A percentile compares a stretch with the other conserved stretches of the same genome.
These are phyloP conservation scores for Ustilago crameri DNA, from an alignment of 1,284 basidiomycete genomes.

Conservation along the genomic window DNA sequence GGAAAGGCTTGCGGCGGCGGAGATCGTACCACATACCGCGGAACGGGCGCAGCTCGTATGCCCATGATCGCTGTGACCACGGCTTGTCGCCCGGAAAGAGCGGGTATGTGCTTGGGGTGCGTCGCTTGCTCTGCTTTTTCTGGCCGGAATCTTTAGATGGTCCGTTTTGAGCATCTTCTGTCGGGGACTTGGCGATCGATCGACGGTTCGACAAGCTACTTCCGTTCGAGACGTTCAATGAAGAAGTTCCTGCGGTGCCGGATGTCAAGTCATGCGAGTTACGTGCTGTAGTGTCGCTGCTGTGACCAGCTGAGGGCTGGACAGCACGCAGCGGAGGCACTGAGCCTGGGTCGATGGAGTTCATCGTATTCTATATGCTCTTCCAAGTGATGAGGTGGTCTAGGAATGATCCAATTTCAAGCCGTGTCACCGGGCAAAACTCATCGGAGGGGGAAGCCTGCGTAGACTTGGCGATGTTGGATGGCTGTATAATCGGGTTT, in stretches of 20 bases:
- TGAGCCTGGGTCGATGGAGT: conserved; percentile 38
- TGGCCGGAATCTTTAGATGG: background rate
- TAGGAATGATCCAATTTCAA: too few species aligned
- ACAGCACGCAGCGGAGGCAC: conserved; percentile 31
- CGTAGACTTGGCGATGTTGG: too few species aligned
- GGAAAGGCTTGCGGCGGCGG: conserved; percentile 81
- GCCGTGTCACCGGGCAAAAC: too few species aligned
- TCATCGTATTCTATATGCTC: conserved; percentile 17
- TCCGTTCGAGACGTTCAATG: conserved; percentile 19
- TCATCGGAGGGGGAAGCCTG: too few species aligned
- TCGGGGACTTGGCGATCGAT: conserved; percentile 2
- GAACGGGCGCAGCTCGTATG: conserved; percentile 71
- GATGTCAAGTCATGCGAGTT: conserved; percentile 25
- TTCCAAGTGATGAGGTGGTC: background rate
- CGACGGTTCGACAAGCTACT: conserved; percentile 23
- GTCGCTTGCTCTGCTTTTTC: background rate
- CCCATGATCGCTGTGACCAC: conserved; percentile 64
- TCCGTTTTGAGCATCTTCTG: background rate
- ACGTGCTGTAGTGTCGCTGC: conserved; percentile 13
- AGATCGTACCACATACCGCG: conserved; percentile 83
- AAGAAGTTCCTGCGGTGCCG: conserved; percentile 23
- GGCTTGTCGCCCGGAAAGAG: conserved; percentile 53
- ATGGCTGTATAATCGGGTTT: too few species aligned
- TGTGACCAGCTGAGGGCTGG: conserved; percentile 6
- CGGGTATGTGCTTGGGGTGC: conserved; percentile 23